Percentiles rank a stretch among this genome's conserved stretches.
These are phyloP conservation scores for Colletotrichum higginsianum DNA, from an alignment of 2,329 filamentous ascomycete genomes.

Conservation along the genomic window DNA sequence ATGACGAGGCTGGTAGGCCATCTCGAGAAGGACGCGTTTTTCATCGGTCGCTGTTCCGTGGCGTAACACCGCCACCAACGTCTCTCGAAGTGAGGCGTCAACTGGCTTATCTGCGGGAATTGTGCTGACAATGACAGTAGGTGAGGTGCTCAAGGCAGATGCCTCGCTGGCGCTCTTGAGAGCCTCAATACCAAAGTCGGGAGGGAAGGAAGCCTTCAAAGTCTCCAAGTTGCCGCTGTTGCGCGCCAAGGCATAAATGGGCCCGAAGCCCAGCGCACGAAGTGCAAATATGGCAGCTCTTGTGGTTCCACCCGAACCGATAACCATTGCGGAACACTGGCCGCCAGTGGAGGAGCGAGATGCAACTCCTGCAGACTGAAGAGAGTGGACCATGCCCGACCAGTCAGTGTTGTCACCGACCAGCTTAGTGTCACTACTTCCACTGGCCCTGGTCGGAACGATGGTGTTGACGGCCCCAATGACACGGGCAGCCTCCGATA, in stretches of 20 bases:
- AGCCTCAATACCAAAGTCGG: conserved; percentile 78
- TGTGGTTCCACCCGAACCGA: conserved; percentile 93
- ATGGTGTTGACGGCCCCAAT: conserved; percentile 98
- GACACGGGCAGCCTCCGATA: conserved; percentile 82
- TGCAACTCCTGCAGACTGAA: conserved; percentile 77
- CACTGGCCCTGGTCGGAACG: conserved; percentile 67
- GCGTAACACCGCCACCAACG: conserved; percentile 70
- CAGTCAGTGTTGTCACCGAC: conserved; percentile 96
- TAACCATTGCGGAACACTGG: conserved; percentile 76
- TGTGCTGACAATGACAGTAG: conserved; percentile 86
- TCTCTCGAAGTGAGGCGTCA: conserved; percentile 77
- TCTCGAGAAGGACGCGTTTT: conserved; percentile 82
- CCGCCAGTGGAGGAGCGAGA: conserved; percentile 50
- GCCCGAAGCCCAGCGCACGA: conserved; percentile 84
- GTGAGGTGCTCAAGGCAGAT: conserved; percentile 55
- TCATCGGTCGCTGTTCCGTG: conserved; percentile 56
- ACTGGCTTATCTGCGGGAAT: conserved; percentile 92
- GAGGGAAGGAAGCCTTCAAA: conserved; percentile 81
- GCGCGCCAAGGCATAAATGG: conserved; percentile 90
- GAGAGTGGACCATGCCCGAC: conserved; percentile 88
- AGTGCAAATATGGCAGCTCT: conserved; percentile 93
- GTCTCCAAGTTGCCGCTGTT: conserved; percentile 76
- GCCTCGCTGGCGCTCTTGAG: conserved; percentile 54
- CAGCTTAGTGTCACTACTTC: conserved; percentile 62
- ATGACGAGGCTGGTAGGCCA: conserved; percentile 93